Evolutionary conservation across 1,284 basidiomycete genomes (phyloP), one percentile per base, ranked within the genome.

Genomic region (Serendipita sp.): DNA sequence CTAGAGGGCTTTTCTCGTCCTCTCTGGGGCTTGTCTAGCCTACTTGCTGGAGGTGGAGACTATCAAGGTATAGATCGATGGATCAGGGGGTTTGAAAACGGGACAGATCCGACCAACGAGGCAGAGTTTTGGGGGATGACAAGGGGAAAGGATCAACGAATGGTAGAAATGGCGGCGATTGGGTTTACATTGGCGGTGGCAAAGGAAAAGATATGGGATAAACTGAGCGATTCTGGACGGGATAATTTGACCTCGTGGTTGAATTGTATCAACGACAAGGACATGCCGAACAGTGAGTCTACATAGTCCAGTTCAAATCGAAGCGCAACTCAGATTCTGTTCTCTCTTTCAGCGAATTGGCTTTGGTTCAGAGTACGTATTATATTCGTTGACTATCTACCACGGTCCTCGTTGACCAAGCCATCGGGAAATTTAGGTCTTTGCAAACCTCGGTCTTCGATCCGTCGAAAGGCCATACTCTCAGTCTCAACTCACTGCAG

Each of bases 81-180:
- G 87, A 72, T 83, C 8, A 71, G 76, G 61, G 87, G 87, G 1
- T 79, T 88, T 65, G 78, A 77, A 17, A 82, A 76, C 65, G 87
- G 87, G 1, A 85, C 84, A 8, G 76, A 88, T 69, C 84, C 85
- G 0, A 71, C 76, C 6, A 76, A 79, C 63, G 74, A 77, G 2
- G 26, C 5, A 5, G 87, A 89, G 72, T 89, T 85, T 71, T 90
- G 87, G 87, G 87, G 86, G 2, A 73, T 79, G 61, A 87, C 87
- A 76, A 77, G 79, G 62, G 80, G 85, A 68, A 86, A 83, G 71
- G 87, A 89, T 70, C 87, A 90, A 72, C 73, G 87, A 30, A 90
- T 90, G 87, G 87, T 89, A 0, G 87, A 88, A 71, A 88, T 87
- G 74, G 84, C 83, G 64, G 83, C 87, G 3, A 83, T 88, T 66